Conservation (phyloP, 2,329 filamentous ascomycete genomes). For the Venturia oleaginea region DNA sequence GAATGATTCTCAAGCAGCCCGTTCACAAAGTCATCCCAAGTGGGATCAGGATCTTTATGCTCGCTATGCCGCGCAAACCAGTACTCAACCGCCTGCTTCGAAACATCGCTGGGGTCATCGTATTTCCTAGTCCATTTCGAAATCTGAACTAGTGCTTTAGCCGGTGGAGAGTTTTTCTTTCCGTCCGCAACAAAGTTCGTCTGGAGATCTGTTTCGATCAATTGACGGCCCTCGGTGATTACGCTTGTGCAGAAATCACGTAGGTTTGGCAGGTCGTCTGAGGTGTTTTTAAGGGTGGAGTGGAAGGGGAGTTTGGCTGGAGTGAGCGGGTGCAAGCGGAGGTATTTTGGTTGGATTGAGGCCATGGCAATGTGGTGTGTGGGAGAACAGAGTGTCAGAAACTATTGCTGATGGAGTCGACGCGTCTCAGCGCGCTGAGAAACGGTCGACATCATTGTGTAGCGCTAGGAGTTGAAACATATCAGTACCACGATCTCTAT, state of each 20-base stretch:
- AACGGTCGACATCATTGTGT: not conserved
- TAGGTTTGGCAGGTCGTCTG: not conserved
- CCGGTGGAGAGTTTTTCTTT: not conserved
- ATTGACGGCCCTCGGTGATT: not conserved
- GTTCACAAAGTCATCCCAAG: conserved; percentile 55
- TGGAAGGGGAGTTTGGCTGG: not conserved
- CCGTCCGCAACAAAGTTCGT: not conserved
- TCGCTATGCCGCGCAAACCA: not conserved
- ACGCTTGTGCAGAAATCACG: not conserved
- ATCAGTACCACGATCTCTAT: not conserved
- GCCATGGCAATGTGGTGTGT: not conserved
- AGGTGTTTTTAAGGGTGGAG: not conserved
- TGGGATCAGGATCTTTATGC: not conserved
- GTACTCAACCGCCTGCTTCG: not conserved
- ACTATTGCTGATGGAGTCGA: not conserved
- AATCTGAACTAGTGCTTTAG: not conserved
- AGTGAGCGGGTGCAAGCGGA: not conserved
- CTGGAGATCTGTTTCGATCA: not conserved
- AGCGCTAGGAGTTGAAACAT: not conserved
- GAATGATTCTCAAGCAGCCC: conserved; percentile 52
- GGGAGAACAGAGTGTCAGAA: not conserved
- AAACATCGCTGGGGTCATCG: not conserved
- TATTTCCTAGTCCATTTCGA: not conserved
- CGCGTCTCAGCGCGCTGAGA: not conserved
- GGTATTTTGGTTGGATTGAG: not conserved